Base-by-base conservation (phyloP, 768 basidiomycete species). In the Lactarius tabidus region DNA sequence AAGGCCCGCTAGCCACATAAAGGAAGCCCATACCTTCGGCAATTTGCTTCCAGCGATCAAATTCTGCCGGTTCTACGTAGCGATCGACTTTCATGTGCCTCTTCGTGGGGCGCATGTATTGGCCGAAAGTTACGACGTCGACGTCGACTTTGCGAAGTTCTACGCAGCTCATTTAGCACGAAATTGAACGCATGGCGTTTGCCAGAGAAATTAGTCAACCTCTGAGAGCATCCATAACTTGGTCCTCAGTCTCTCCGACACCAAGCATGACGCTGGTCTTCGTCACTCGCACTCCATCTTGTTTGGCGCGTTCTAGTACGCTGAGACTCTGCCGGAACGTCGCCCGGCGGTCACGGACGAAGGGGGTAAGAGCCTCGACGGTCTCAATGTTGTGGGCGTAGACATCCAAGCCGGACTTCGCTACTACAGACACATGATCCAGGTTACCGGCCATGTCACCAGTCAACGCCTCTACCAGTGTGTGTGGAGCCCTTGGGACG, bases 231-330 rank as follows among this genome's bases (percentile, higher is more conserved):
- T 89, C 84, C 75, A 89, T 75, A 15, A 99, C 72, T 75, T 99
- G 92, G 6, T 90, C 87, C 48, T 87, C 85, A 45, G 81, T 84
- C 79, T 99, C 97, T 10, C 97, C 97, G 1, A 98, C 88, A 64
- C 97, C 97, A 54, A 99, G 85, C 97, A 99, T 99, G 65, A 99
- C 89, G 73, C 95, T 98, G 10, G 95, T 98, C 80, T 99, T 99
- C 10, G 97, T 98, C 62, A 99, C 82, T 55, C 85, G 84, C 2
- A 91, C 93, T 8, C 90, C 93, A 65, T 87, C 82, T 65, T 84
- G 83, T 79, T 96, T 95, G 15, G 93, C 93, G 59, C 87, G 87
- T 73, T 90, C 81, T 1, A 96, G 80, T 3, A 95, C 93, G 68
- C 80, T 80, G 60, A 96, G 77, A 75, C 88, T 95, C 76, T 89